Percentiles rank a stretch among this genome's conserved stretches.
These are phyloP conservation scores for Corchorus capsularis DNA, from an alignment of 345 rosid genomes.

Conservation along the genomic window DNA sequence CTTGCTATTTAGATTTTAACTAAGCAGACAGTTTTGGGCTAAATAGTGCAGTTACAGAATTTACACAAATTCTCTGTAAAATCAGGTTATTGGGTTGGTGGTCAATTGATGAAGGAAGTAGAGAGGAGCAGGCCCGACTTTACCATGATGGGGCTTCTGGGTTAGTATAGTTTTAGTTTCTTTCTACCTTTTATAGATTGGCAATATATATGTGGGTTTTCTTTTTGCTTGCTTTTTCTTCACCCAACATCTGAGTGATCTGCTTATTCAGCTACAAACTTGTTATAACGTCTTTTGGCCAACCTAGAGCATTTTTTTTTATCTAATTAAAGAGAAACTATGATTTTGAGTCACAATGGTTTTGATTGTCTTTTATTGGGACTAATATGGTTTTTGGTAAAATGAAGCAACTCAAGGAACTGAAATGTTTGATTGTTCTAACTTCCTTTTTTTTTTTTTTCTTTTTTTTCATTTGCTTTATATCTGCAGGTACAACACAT, in stretches of 20 bases:
- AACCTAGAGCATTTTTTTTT: too few relatives aligned
- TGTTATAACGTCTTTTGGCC: too few relatives aligned
- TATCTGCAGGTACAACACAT: constrained; percentile 81
- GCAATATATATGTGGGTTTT: background rate
- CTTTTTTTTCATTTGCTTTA: background rate
- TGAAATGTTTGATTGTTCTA: background rate
- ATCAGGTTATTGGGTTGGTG: constrained; percentile 96
- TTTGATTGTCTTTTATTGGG: background rate
- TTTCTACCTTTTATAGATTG: constrained; percentile 7
- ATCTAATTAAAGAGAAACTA: too few relatives aligned
- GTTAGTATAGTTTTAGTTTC: constrained; percentile 42
- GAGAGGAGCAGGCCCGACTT: constrained; percentile 89
- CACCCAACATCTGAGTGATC: background rate
- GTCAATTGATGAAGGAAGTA: constrained; percentile 97
- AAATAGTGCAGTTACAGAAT: background rate
- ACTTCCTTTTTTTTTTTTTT: background rate
- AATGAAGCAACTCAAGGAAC: background rate
- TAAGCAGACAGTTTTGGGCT: constrained; percentile 4
- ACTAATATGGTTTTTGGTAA: background rate
- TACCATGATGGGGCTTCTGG: constrained; percentile 69
- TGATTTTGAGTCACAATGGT: too few relatives aligned
- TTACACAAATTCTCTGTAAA: constrained; percentile 11
- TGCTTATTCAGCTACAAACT: too few relatives aligned
- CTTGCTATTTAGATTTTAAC: constrained; percentile 11
- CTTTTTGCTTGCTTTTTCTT: constrained; percentile 1